Conservation (phyloP, 192 early-diverging fungal species). For the Backusella tuberculispora region DNA sequence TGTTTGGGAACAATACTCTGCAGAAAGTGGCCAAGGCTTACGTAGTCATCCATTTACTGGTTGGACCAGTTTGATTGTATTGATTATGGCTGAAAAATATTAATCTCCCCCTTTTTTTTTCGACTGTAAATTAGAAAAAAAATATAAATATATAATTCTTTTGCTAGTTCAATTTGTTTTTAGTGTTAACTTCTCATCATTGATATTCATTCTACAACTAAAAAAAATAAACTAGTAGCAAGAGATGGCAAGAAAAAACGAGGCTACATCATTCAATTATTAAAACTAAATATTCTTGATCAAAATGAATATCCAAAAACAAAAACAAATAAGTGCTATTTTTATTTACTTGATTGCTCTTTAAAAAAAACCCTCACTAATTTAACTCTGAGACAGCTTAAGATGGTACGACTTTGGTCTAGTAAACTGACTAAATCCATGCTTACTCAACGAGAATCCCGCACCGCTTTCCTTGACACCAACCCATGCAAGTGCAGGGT, state of each 20-base stretch:
- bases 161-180: neutral
- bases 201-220: neutral
- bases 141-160: neutral
- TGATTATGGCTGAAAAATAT: constrained; percentile 88
- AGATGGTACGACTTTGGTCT: constrained; percentile 44
- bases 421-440: constrained; percentile 76
- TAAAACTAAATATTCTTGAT: neutral
- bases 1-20: constrained; percentile 93
- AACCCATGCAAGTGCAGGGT: constrained; percentile 80
- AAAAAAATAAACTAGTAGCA: neutral
- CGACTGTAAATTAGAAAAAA: neutral
- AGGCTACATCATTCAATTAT: too few species aligned
- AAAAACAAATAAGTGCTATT: neutral
- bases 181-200: neutral
- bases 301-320: neutral
- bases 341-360: neutral
- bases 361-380: neutral
- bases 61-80: constrained; percentile 83
- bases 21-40: constrained; percentile 69
- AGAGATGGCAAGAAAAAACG: too few species aligned
- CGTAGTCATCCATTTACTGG: constrained; percentile 95
- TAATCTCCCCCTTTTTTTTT: constrained; percentile 11
- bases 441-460: constrained; percentile 69
- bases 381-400: constrained; percentile 30
- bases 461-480: constrained; percentile 77